phyloP scores from a whole-genome alignment of 208 protist genomes.

The Trichomonas gallinae region DNA sequence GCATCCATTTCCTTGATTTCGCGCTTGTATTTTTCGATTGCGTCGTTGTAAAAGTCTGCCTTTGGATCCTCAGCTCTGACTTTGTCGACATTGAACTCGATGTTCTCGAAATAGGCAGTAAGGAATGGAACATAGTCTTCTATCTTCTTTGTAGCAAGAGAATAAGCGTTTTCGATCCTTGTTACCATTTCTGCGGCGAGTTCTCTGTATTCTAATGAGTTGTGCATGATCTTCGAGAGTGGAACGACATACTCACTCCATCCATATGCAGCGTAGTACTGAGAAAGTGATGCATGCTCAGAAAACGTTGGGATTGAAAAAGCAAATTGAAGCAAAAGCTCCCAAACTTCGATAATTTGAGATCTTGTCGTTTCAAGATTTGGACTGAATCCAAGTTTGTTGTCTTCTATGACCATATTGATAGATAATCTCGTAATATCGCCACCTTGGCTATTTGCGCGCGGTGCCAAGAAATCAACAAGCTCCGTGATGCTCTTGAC shows the following conservation, averaged over 20 bases:
- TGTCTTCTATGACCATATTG: neutral
- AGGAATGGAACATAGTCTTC: neutral
- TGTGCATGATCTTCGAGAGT: neutral
- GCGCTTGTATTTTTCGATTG: neutral
- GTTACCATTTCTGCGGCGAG: neutral
- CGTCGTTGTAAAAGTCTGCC: neutral
- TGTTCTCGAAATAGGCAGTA: neutral
- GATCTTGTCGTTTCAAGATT: neutral
- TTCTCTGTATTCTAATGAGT: neutral
- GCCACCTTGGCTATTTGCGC: neutral
- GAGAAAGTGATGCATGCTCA: neutral
- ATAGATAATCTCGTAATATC: neutral
- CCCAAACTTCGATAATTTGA: neutral
- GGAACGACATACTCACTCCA: neutral
- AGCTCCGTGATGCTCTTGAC: neutral
- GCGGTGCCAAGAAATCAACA: neutral
- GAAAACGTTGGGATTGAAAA: constrained; percentile 1
- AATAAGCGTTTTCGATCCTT: neutral
- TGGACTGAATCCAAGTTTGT: neutral
- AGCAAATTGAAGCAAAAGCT: neutral
- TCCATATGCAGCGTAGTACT: neutral
- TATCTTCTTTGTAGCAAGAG: neutral
- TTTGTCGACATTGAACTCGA: constrained; percentile 9
- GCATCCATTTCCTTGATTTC: constrained; percentile 7
- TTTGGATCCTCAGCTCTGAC: neutral